Evolutionary conservation across 1,284 basidiomycete genomes (phyloP).

Genomic region (Anthracocystis setariae): DNA sequence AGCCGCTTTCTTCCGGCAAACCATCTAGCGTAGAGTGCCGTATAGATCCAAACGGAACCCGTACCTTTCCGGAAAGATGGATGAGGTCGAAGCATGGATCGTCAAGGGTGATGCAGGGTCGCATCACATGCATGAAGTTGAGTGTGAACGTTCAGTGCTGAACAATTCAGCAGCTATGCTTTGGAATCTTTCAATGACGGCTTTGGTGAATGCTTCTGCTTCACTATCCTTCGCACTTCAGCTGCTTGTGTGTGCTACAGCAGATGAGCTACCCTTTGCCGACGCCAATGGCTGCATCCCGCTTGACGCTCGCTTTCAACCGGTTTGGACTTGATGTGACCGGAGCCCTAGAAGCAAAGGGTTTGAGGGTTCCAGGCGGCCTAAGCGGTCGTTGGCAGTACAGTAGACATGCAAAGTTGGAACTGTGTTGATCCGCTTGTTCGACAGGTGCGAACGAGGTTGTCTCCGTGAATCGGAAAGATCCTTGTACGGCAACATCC

Average conservation of each 20-base stretch:
- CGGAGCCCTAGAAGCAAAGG: background rate
- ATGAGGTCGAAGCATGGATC: background rate
- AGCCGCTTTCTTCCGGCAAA: constrained; percentile 29
- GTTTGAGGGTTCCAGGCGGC: background rate
- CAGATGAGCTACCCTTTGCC: too few relatives aligned
- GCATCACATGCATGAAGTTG: constrained; percentile 3
- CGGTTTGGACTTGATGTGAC: background rate
- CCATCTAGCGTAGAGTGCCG: background rate
- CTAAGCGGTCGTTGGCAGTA: constrained; percentile 4
- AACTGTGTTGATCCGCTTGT: too few relatives aligned
- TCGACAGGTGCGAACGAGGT: background rate
- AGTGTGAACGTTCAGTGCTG: constrained; percentile 6
- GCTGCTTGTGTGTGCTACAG: too few relatives aligned
- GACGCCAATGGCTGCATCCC: constrained; percentile 14
- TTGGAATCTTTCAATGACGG: background rate
- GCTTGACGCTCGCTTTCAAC: too few relatives aligned
- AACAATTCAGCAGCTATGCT: too few relatives aligned
- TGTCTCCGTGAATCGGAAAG: constrained; percentile 37
- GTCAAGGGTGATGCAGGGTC: constrained; percentile 15
- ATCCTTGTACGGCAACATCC: constrained; percentile 17
- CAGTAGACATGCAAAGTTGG: background rate
- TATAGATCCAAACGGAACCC: constrained; percentile 2
- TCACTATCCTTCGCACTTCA: too few relatives aligned
- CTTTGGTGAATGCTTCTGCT: too few relatives aligned
- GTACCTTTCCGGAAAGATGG: constrained; percentile 12